Conservation (phyloP, 371 early-diverging fungal genomes). For the Lichtheimia corymbifera region DNA sequence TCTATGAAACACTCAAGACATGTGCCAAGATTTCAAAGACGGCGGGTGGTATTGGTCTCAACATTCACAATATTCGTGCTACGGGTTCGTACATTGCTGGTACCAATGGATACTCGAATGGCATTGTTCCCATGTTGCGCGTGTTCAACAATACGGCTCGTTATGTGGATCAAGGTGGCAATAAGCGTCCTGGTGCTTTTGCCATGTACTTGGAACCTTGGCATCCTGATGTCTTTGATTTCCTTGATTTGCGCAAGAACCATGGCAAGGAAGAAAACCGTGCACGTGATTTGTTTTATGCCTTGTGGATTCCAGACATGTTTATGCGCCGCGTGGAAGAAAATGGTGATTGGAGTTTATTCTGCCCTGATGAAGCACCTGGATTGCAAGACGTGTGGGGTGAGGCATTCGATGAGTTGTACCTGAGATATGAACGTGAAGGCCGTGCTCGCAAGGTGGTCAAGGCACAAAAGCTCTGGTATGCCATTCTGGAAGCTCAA, state of each 20-base stretch:
- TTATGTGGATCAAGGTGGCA: slow-evolving; percentile 99
- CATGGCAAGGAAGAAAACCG: slow-evolving; percentile 98
- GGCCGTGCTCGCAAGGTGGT: slow-evolving; percentile 86
- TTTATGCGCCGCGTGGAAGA: slow-evolving; percentile 98
- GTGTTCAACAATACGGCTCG: slow-evolving; percentile 98
- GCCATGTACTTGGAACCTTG: slow-evolving; percentile 99
- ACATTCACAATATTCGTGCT: slow-evolving; percentile 95
- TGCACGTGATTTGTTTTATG: slow-evolving; percentile 97
- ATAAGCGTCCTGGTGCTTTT: slow-evolving; percentile 98
- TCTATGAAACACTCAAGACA: slow-evolving; percentile 96
- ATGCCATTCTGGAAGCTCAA: slow-evolving; percentile 96
- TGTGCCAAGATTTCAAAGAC: slow-evolving; percentile 98
- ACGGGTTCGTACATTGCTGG: slow-evolving; percentile 96
- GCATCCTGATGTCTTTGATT: slow-evolving; percentile 99
- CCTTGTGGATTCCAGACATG: slow-evolving; percentile 98
- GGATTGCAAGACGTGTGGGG: slow-evolving; percentile 95
- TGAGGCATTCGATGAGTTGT: slow-evolving; percentile 91
- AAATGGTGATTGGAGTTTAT: slow-evolving; percentile 95
- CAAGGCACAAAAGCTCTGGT: slow-evolving; percentile 99
- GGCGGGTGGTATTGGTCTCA: slow-evolving; percentile 98
- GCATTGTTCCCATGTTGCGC: slow-evolving; percentile 97
- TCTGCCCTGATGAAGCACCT: slow-evolving; percentile 97
- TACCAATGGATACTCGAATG: slow-evolving; percentile 97
- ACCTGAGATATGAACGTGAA: slow-evolving; percentile 84
- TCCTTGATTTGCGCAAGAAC: slow-evolving; percentile 98